These are phyloP conservation scores for Nasturtium officinale DNA, from an alignment of 345 rosid genomes.

Conservation along the genomic window DNA sequence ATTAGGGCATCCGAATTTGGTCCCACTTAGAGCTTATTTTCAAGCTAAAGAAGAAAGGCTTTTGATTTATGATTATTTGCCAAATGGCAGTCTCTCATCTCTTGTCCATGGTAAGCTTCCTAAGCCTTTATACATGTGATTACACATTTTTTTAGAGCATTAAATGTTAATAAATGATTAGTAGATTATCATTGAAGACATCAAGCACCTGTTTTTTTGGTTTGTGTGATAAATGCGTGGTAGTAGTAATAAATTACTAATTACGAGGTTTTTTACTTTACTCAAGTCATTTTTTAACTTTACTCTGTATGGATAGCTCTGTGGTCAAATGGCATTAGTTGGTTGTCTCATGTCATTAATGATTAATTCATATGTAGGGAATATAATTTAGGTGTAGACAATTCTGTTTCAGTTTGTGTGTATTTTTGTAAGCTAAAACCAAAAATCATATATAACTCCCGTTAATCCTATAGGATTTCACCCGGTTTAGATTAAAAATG, in stretches of 20 bases:
- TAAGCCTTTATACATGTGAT: neutral
- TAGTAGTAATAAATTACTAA: slow-evolving; percentile 21
- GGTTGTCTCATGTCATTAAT: neutral
- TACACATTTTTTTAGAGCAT: neutral
- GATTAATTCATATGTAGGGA: neutral
- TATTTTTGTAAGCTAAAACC: neutral
- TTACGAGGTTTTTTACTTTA: slow-evolving; percentile 20
- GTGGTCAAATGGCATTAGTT: neutral
- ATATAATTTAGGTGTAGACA: neutral
- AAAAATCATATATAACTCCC: too few relatives aligned
- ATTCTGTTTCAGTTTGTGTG: neutral
- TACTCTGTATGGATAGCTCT: neutral
- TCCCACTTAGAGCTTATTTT: slow-evolving; percentile 81
- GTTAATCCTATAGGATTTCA: too few relatives aligned
- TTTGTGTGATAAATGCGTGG: slow-evolving; percentile 3
- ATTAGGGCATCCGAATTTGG: slow-evolving; percentile 87
- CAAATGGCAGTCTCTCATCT: slow-evolving; percentile 89
- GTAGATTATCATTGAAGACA: slow-evolving; percentile 21
- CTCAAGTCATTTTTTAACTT: neutral
- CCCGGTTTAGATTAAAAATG: too few relatives aligned
- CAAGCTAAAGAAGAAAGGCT: slow-evolving; percentile 88
- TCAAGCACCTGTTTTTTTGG: slow-evolving; percentile 26
- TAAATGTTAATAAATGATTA: neutral
- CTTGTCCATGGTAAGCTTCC: slow-evolving; percentile 72
- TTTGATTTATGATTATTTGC: slow-evolving; percentile 78